phyloP scores from a whole-genome alignment of 306 rosid genomes.

The Quercus variabilis region DNA sequence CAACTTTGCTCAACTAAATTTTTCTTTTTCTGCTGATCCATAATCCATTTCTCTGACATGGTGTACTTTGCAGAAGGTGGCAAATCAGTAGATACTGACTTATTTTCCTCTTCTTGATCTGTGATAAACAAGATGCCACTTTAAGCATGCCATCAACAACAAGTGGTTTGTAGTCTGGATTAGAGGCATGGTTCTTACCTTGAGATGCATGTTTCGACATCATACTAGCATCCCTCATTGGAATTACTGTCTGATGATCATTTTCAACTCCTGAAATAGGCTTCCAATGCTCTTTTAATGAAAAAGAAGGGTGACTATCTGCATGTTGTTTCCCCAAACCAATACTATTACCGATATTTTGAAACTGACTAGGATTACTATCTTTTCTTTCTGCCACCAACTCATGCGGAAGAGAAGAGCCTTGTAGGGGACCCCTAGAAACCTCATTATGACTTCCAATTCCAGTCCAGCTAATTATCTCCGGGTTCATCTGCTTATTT shows the following conservation, averaged over 20 bases:
- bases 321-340: constrained; percentile 47
- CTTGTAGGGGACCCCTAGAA: constrained; percentile 53
- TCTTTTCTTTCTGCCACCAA: constrained; percentile 63
- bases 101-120: constrained; percentile 55
- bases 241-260: constrained; percentile 42
- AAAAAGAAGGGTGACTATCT: constrained; percentile 46
- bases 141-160: constrained; percentile 22
- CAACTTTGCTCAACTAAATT: constrained; percentile 58
- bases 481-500: constrained; percentile 42
- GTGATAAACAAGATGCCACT: constrained; percentile 32
- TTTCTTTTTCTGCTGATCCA: constrained; percentile 82
- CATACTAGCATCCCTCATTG: constrained; percentile 49
- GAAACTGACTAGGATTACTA: constrained; percentile 52
- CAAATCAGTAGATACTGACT: constrained; percentile 42
- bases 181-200: constrained; percentile 46
- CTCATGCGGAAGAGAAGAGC: constrained; percentile 59
- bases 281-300: constrained; percentile 79
- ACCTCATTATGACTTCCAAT: constrained; percentile 51
- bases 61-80: constrained; percentile 65
- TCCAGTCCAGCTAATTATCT: constrained; percentile 54
- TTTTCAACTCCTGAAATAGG: constrained; percentile 54
- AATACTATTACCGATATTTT: constrained; percentile 37
- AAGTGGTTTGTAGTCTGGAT: constrained; percentile 16
- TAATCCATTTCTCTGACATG: constrained; percentile 84
- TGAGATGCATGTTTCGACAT: constrained; percentile 51